Percentiles rank a stretch among this genome's conserved stretches.
phyloP scores from a whole-genome alignment of 2,329 filamentous ascomycete genomes.

The Clonostachys solani region DNA sequence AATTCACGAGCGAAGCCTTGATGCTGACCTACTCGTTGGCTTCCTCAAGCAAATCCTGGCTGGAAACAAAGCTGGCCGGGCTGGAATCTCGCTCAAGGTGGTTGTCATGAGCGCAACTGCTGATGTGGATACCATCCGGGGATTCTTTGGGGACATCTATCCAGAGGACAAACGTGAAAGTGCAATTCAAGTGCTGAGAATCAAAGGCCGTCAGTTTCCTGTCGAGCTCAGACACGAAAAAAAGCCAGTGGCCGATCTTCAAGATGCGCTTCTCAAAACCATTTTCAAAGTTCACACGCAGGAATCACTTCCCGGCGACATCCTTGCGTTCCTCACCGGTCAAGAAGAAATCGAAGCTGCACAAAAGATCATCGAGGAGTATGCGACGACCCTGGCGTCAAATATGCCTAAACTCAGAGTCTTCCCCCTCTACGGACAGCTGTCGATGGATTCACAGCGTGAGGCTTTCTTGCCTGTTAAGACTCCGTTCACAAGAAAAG shows the following conservation, averaged over 20 bases:
- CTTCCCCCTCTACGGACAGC: conserved; percentile 82
- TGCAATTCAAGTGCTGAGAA: conserved; percentile 47
- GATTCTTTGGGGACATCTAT: conserved; percentile 59
- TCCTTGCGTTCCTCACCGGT: conserved; percentile 87
- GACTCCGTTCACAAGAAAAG: conserved; percentile 72
- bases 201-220: conserved; percentile 83
- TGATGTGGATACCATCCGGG: conserved; percentile 72
- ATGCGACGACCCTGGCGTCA: conserved; percentile 66
- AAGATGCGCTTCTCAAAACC: conserved; percentile 74
- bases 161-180: conserved; percentile 8
- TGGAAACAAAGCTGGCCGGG: conserved; percentile 57
- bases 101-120: conserved; percentile 97
- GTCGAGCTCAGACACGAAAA: conserved; percentile 75
- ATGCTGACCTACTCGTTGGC: conserved; percentile 86
- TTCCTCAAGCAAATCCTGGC: conserved; percentile 78
- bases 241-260: conserved; percentile 72
- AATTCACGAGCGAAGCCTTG: conserved; percentile 92
- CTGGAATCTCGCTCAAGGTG: conserved; percentile 76
- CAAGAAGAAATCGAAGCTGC: conserved; percentile 88
- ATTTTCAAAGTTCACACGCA: conserved; percentile 85
- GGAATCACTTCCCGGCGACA: conserved; percentile 88
- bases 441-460: conserved; percentile 83
- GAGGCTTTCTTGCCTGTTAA: conserved; percentile 76
- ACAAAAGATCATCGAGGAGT: conserved; percentile 77
- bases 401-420: conserved; percentile 70